Evolutionary conservation across 495 filamentous ascomycete species (phyloP), one percentile per base, ranked within the genome.

Genomic region (Hypoxylon lienhwacheense): DNA sequence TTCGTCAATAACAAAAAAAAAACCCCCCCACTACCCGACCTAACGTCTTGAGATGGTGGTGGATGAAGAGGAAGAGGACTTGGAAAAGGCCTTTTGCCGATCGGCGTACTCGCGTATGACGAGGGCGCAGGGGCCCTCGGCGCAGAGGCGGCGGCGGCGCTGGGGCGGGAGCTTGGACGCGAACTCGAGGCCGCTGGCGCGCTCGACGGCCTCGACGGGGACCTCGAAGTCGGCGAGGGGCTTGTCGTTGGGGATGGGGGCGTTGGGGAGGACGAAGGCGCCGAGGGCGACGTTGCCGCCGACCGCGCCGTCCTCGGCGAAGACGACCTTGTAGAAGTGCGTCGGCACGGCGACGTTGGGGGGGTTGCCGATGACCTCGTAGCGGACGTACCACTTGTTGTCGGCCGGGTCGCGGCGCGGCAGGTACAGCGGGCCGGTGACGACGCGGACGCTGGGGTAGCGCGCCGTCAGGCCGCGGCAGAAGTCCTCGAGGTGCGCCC

Each of bases 261-360:
- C 91, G 67, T 98, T 98, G 6, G 93, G 93, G 62, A 98, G 75
- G 40, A 98, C 93, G 65, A 98, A 98, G 2, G 93, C 95, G 15
- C 89, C 95, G 5, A 98, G 69, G 2, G 90, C 89, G 2, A 98
- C 93, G 47, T 86, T 86, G 3, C 90, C 87, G 5, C 79, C 80
- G 1, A 73, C 72, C 10, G 70, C 77, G 1, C 87, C 88, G 61
- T 95, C 89, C 71, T 97, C 93, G 3, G 88, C 93, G 62, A 95
- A 93, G 44, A 98, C 90, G 41, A 98, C 89, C 75, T 98, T 98
- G 77, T 93, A 98, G 76, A 98, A 98, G 68, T 98, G 93, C 17
- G 93, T 98, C 6, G 93, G 93, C 48, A 98, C 93, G 5, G 95
- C 90, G 14, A 98, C 84, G 65, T 90, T 97, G 2, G 93, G 95